Conservation (phyloP, 2,329 filamentous ascomycete genomes). For the Sporothrix brunneoviolacea region DNA sequence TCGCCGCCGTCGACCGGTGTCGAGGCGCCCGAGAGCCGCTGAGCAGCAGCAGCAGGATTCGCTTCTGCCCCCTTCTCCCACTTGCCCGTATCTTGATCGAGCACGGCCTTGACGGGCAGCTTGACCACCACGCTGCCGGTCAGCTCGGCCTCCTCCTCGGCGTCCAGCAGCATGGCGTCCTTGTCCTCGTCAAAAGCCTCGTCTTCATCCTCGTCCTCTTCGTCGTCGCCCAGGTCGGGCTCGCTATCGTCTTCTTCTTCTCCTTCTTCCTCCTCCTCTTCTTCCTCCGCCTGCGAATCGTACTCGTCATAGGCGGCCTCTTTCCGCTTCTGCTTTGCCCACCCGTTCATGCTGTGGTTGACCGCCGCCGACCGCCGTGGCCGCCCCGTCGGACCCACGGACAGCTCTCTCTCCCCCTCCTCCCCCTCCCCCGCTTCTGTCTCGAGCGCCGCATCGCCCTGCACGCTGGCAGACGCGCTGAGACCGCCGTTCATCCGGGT, state of each 20-base stretch:
- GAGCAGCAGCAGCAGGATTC: too few relatives aligned
- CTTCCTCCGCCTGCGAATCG: slow-evolving; percentile 39
- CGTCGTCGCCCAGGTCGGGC: slow-evolving; percentile 69
- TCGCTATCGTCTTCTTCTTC: slow-evolving; percentile 61
- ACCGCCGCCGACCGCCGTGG: slow-evolving; percentile 45
- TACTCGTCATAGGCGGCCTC: slow-evolving; percentile 38
- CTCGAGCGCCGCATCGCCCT: slow-evolving; percentile 31
- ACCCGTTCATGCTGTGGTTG: slow-evolving; percentile 45
- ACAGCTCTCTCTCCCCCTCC: slow-evolving; percentile 27
- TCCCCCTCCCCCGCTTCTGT: slow-evolving; percentile 18
- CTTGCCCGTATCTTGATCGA: slow-evolving; percentile 29
- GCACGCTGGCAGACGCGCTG: slow-evolving; percentile 40
- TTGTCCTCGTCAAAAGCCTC: slow-evolving; percentile 51
- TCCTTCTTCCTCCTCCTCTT: slow-evolving; percentile 57
- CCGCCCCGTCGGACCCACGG: slow-evolving; percentile 40
- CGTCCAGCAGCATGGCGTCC: slow-evolving; percentile 47
- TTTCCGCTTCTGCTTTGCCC: slow-evolving; percentile 33
- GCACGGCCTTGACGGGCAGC: slow-evolving; percentile 47
- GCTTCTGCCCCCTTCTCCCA: slow-evolving; percentile 23
- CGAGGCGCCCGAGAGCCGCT: slow-evolving; percentile 10
- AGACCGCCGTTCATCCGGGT: slow-evolving; percentile 53
- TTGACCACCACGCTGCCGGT: slow-evolving; percentile 66
- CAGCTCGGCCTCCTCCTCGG: slow-evolving; percentile 33
- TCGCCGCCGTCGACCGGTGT: slow-evolving; percentile 10
- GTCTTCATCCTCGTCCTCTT: slow-evolving; percentile 50